Evolutionary conservation across 108 stramenopile species (phyloP), one percentile per base, ranked within the genome.

Genomic region (Cyclotella atomus): DNA sequence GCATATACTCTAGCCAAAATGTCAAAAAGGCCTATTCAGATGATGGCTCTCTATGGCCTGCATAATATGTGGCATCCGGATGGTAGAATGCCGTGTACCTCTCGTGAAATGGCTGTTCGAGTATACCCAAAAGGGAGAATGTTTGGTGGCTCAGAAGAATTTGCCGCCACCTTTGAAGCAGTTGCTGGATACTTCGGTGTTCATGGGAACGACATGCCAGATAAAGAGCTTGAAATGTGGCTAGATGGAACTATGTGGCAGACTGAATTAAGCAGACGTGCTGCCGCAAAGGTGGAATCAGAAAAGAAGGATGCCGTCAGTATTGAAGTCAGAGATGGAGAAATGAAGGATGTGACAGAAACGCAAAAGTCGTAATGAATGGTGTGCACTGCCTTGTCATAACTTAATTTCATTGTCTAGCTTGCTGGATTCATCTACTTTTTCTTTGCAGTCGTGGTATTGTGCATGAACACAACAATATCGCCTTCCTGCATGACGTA

Each of bases 401-500:
- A n/a, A n/a, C n/a, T n/a, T n/a, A n/a, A n/a, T n/a, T n/a, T n/a
- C n/a, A n/a, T n/a, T n/a, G n/a, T n/a, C n/a, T n/a, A n/a, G n/a
- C n/a, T 49, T 49, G n/a, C 4, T 49, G 4, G 4, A 49, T 49
- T n/a, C 24, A 28, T 53, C 71, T 90, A 94, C 65, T 95, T 95
- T 85, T 95, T 95, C 83, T 93, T 93, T 45, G 80, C 74, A 9
- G 90, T 83, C 25, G 91, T 91, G 20, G 76, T 76, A 50, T 95
- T 95, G 83, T 93, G 92, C 92, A 93, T 93, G 72, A 95, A 95
- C 10, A 93, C 90, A 35, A 84, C 86, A 84, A 95, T 95, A 67
- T 95, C 94, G 33, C 94, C 94, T 54, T 95, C 94, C 50, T 91
- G 84, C 97, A 96, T 90, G 27, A 94, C 89, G 78, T 99, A 99